Evolutionary conservation across 78 protist species (phyloP).

Genomic region (Cyanophora paradoxa): DNA sequence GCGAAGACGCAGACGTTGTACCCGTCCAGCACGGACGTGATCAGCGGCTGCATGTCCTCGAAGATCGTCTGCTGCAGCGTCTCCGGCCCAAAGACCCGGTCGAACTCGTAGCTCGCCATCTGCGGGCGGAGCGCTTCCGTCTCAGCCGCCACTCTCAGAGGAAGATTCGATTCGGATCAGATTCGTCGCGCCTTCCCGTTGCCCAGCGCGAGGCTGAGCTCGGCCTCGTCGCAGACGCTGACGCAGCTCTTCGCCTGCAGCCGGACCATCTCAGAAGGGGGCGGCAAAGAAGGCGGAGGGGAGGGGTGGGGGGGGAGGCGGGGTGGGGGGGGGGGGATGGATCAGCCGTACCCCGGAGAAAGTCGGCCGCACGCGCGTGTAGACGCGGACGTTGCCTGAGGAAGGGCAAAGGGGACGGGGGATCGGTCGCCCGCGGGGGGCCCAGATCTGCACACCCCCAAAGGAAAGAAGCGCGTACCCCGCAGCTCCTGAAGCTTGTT

Average conservation of each 20-base stretch:
- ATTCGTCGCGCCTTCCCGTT: too few species aligned
- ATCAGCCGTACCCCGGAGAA: too few species aligned
- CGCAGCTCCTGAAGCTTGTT: constrained; percentile 8
- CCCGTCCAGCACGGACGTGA: constrained; percentile 5
- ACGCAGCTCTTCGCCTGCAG: not conserved
- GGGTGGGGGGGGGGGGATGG: too few species aligned
- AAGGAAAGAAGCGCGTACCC: too few species aligned
- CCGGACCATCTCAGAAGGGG: too few species aligned
- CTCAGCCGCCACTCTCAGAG: not conserved
- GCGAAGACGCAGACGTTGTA: constrained; percentile 12
- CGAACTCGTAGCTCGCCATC: not conserved
- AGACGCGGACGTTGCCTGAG: constrained; percentile 17
- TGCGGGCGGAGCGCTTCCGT: not conserved
- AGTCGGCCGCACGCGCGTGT: not conserved
- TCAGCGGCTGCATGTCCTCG: constrained; percentile 1
- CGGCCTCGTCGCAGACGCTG: not conserved
- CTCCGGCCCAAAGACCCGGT: not conserved
- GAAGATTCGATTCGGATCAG: too few species aligned
- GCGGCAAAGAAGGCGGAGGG: too few species aligned
- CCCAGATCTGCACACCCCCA: too few species aligned
- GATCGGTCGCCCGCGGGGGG: too few species aligned
- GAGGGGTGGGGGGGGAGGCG: too few species aligned
- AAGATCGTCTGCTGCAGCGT: not conserved
- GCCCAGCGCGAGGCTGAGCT: too few species aligned
- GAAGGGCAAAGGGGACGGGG: too few species aligned